Conservation (phyloP, 495 filamentous ascomycete species). For the Bathelium albidoporum region DNA sequence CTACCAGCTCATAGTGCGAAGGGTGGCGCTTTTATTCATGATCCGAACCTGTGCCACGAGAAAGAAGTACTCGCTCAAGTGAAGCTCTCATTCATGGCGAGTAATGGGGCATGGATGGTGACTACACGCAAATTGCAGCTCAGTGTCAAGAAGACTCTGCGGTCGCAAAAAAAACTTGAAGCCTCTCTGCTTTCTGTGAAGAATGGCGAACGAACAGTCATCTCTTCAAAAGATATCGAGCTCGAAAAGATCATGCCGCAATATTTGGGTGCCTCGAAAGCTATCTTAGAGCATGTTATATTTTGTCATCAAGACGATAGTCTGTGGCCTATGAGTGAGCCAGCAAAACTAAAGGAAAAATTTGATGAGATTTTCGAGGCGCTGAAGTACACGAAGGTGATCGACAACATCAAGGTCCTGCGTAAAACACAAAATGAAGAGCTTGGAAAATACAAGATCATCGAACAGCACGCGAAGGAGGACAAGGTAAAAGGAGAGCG, state of each 20-base stretch:
- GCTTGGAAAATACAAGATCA: slow-evolving; percentile 55
- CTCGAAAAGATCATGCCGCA: slow-evolving; percentile 75
- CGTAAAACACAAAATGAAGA: slow-evolving; percentile 74
- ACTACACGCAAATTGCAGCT: slow-evolving; percentile 73
- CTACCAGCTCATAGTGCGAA: slow-evolving; percentile 81
- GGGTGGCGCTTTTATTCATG: slow-evolving; percentile 91
- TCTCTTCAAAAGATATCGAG: slow-evolving; percentile 70
- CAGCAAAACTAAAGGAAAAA: slow-evolving; percentile 69
- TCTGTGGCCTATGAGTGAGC: slow-evolving; percentile 94
- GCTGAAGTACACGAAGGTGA: slow-evolving; percentile 90
- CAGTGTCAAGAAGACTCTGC: slow-evolving; percentile 68
- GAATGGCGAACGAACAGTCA: slow-evolving; percentile 65
- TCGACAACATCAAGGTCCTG: slow-evolving; percentile 80
- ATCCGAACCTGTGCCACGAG: slow-evolving; percentile 83
- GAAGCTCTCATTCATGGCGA: slow-evolving; percentile 74
- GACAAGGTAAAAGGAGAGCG: slow-evolving; percentile 78
- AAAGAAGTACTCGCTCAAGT: slow-evolving; percentile 87
- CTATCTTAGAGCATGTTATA: slow-evolving; percentile 85
- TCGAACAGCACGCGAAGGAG: slow-evolving; percentile 65
- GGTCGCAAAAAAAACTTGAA: slow-evolving; percentile 69
- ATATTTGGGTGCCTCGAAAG: slow-evolving; percentile 80
- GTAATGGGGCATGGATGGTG: slow-evolving; percentile 65
- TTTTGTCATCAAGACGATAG: slow-evolving; percentile 99
- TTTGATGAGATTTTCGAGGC: slow-evolving; percentile 99
- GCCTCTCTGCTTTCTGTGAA: slow-evolving; percentile 61